Conservation (phyloP, 257 asterid species). For the Anisodus tanguticus region DNA sequence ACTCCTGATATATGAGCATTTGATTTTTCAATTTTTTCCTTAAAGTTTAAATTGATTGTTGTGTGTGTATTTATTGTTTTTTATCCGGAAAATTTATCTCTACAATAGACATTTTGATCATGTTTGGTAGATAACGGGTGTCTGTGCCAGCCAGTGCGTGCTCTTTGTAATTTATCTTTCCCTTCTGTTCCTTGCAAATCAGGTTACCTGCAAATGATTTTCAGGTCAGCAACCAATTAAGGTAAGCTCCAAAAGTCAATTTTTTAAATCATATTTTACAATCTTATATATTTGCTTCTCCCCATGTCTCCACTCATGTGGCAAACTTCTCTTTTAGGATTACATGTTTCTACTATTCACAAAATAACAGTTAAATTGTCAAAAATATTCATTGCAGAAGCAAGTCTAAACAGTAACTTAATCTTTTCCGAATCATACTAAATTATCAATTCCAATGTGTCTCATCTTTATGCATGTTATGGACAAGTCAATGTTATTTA, state of each 20-base stretch:
- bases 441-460: not conserved
- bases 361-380: not conserved
- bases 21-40: not conserved
- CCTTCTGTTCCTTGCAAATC: constrained; percentile 34
- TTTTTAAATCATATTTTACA: not conserved
- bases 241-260: constrained; percentile 40
- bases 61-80: not conserved
- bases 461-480: not conserved
- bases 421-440: not conserved
- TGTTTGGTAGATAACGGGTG: constrained; percentile 25
- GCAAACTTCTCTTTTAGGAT: not conserved
- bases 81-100: not conserved
- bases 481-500: not conserved
- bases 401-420: not conserved
- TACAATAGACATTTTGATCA: not conserved
- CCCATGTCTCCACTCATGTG: not conserved
- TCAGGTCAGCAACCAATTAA: constrained; percentile 62
- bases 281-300: not conserved
- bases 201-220: constrained; percentile 52
- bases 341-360: not conserved
- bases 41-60: not conserved
- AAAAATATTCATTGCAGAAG: not conserved
- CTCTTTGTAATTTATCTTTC: constrained; percentile 24
- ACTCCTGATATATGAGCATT: not conserved
- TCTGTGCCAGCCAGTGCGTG: not conserved